Base-by-base conservation (phyloP, 1,139 yeast genomes). In the Geotrichum reessii region DNA sequence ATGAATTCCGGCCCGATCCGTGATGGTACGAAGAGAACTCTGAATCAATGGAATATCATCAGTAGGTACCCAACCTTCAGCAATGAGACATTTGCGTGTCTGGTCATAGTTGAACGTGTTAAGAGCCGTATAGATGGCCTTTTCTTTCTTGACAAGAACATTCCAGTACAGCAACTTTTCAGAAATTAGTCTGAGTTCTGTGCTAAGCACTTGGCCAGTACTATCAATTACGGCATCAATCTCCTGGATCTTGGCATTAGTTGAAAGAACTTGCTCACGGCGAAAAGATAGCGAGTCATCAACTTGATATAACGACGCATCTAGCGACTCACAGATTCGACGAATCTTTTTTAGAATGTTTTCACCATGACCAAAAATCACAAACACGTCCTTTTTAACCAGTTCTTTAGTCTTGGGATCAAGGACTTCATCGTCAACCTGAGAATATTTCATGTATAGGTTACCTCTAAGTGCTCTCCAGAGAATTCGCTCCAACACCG, bases 381-480 rank as follows among this genome's bases (percentile, higher is more conserved):
- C 82, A 68, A 92, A 91, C 7, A 87, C 88, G 66, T 83, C 86
- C 71, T 88, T 88, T 58, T 76, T 78, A n/a, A 82, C 77, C 33
- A 73, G 71, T 56, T 78, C 79, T 55, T 80, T 76, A 9, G 81
- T 68, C 62, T 77, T 78, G 14, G 79, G 74, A 59, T 83, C 85
- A 56, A 78, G 76, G 53, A 82, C 73, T 25, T 84, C 81, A 65
- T 85, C 86, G 2, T 78, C 75, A 62, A 91, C 78, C 63, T 87
- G 91, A 60, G 83, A 81, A 64, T 85, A 83, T 65, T 83, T 84
- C 73, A 90, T 84, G 71, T 80, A 87, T 68, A 93, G 76, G 72
- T 92, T 92, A 71, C 99, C 97, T 73, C 97, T 84, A 66, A 93
- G 79, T 1, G 85, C 85, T 74, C 99, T 82, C 98, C 98, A 93